Conservation (phyloP, 371 early-diverging fungal genomes). For the Coemansia linderi region DNA sequence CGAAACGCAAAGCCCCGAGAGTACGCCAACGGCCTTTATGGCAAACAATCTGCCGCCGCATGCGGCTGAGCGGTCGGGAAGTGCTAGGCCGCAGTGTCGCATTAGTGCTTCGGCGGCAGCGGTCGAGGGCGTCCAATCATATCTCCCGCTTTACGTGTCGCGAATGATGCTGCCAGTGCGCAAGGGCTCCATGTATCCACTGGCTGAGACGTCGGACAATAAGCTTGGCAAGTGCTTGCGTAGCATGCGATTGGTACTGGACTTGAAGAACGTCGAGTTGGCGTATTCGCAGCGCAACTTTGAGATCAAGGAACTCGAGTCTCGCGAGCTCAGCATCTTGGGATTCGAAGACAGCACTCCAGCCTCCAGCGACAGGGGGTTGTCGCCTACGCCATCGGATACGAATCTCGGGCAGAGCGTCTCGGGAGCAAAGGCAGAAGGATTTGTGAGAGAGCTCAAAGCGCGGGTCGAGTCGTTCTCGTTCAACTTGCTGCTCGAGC, state of each 20-base stretch:
- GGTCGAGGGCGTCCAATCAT: conserved; percentile 36
- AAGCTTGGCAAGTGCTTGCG: conserved; percentile 54
- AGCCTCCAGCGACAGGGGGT: conserved; percentile 4
- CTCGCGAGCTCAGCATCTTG: conserved; percentile 33
- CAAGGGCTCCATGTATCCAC: conserved; percentile 54
- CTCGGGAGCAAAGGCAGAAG: conserved; percentile 50
- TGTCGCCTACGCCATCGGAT: conserved; percentile 47
- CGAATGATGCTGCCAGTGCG: conserved; percentile 56
- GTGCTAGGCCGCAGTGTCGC: conserved; percentile 34
- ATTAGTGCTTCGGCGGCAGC: conserved; percentile 44
- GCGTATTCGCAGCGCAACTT: conserved; percentile 53
- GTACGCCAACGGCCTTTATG: conserved; percentile 4
- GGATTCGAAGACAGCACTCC: conserved; percentile 10
- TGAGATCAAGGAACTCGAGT: conserved; percentile 55
- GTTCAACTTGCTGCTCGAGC: conserved; percentile 47
- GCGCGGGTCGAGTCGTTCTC: conserved; percentile 51
- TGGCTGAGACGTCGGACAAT: conserved; percentile 51
- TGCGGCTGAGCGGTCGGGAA: neutral
- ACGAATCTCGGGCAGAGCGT: neutral
- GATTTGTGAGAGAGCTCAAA: conserved; percentile 48
- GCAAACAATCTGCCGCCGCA: conserved; percentile 14
- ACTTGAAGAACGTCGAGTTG: conserved; percentile 51
- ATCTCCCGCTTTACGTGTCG: conserved; percentile 49
- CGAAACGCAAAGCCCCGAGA: conserved; percentile 4
- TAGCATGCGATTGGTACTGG: conserved; percentile 52